Base-by-base conservation (phyloP, 2,329 filamentous ascomycete species). In the Trichoderma sp. region DNA sequence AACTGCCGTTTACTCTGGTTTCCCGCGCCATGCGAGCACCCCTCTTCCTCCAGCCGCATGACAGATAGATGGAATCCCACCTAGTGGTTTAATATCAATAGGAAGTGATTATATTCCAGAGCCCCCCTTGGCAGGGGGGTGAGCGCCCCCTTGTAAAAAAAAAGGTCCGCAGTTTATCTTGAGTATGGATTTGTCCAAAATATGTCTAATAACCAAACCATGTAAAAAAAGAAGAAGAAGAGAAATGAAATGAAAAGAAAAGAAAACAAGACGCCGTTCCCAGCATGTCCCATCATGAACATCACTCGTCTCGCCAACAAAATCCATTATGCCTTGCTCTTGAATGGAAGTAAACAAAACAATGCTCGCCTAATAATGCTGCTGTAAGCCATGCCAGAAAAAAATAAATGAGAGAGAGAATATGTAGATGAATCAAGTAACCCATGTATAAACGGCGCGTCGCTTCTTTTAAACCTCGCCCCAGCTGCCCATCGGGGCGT, bases 401-500 rank as follows among this genome's bases (percentile, higher is more conserved):
- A 45, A 50, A 27, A 22, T 19, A 52, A 52, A 29, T 10, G 25
- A 58, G 13, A 17, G 17, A 34, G 22, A 34, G 25, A 22, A 22
- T 54, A 32, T 32, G 19, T 39, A 22, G 56, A 54, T 29, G 50
- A 27, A 27, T 52, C 25, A 27, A 50, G 12, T 50, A 50, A 56
- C 29, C 17, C 54, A 29, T 22, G 22, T 13, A 48, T 45, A 17
- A 39, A 50, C 45, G 10, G 15, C 32, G n/a, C 34, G 22, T 71
- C 71, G 29, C 39, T 29, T 45, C 35, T 78, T 42, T 42, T 73
- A 90, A 29, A 91, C 86, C 79, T 94, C 92, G 10, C 91, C 92
- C 92, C 92, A 95, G 72, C 87, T 89, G 17, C 92, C 92, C 83
- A 91, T 87, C 9, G 86, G 87, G 1, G 89, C 90, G 45, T 86